Evolutionary conservation across 2,329 filamentous ascomycete species (phyloP).

Genomic region (Monilinia laxa): DNA sequence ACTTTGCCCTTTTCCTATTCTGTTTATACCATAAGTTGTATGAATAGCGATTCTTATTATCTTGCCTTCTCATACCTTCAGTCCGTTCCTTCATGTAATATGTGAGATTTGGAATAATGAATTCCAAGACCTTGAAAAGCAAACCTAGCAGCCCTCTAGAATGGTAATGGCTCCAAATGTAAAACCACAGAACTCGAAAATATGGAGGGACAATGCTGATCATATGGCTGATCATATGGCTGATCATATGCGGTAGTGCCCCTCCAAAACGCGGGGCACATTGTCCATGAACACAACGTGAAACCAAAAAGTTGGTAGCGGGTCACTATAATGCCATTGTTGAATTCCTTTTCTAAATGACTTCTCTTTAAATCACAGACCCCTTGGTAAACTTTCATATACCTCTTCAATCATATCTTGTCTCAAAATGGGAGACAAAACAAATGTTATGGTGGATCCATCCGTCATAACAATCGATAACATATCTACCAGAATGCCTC

Average conservation of each 20-base stretch:
- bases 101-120: background rate
- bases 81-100: background rate
- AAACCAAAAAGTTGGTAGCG: conserved; percentile 14
- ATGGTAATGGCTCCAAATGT: background rate
- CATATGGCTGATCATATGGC: conserved; percentile 15
- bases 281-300: background rate
- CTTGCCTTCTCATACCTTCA: background rate
- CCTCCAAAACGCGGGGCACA: conserved; percentile 16
- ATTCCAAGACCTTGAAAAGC: background rate
- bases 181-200: background rate
- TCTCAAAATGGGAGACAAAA: background rate
- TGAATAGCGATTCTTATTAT: background rate
- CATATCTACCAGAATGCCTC: conserved; percentile 35
- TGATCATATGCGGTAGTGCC: conserved; percentile 9
- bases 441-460: background rate
- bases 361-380: background rate
- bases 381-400: background rate
- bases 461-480: conserved; percentile 38
- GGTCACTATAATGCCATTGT: background rate
- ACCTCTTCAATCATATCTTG: background rate
- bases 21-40: conserved; percentile 8
- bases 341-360: background rate
- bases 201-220: background rate
- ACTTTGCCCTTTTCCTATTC: background rate
- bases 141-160: background rate